These are phyloP conservation scores for Beauveria varroae DNA, from an alignment of 2,329 filamentous ascomycete species.

Conservation along the genomic window DNA sequence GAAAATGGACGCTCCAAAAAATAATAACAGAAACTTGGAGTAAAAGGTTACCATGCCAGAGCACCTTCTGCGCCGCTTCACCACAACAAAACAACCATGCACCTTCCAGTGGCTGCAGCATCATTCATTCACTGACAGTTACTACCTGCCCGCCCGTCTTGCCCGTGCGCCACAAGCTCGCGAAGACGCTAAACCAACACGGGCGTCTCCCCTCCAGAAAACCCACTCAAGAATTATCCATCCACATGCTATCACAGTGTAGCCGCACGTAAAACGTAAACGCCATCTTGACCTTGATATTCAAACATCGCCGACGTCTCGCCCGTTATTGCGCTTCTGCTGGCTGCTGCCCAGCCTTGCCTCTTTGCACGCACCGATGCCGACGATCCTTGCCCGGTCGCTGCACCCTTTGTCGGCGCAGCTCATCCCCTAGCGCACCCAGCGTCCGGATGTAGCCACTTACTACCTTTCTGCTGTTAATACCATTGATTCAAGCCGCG, in stretches of 20 bases:
- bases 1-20: too few relatives aligned
- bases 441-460: conserved; percentile 41
- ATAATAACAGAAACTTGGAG: too few relatives aligned
- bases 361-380: conserved; percentile 31
- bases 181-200: conserved; percentile 10
- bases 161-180: not conserved
- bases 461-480: conserved; percentile 22
- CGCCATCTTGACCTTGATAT: not conserved
- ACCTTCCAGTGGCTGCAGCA: not conserved
- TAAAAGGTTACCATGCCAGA: too few relatives aligned
- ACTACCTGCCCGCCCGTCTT: not conserved
- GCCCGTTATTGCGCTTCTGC: conserved; percentile 4
- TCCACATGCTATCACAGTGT: not conserved
- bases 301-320: not conserved
- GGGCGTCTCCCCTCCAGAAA: conserved; percentile 4
- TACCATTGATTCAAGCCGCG: conserved; percentile 22
- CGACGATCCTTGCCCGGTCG: conserved; percentile 28
- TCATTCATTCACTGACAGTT: not conserved
- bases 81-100: too few relatives aligned
- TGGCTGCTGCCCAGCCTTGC: conserved; percentile 14
- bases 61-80: too few relatives aligned
- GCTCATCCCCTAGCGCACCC: conserved; percentile 35
- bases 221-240: conserved; percentile 7
- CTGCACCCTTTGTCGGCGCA: conserved; percentile 28
- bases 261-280: not conserved